A percentile compares a stretch with the other conserved stretches of the same genome.
Evolutionary conservation across 2,329 filamentous ascomycete species (phyloP).

Genomic region (Claviceps cyperi): DNA sequence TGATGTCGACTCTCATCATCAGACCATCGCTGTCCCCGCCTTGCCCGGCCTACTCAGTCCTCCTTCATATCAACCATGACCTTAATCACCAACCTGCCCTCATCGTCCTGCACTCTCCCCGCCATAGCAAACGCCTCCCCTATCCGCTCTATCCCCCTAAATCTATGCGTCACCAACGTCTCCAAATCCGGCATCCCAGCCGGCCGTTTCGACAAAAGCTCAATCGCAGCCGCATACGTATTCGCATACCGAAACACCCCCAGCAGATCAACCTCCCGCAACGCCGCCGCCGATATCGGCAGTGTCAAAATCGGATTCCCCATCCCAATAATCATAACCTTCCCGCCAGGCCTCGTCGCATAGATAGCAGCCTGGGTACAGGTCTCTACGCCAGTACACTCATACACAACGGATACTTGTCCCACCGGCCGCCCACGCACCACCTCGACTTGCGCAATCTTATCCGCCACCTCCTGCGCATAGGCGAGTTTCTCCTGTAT

Average conservation of each 20-base stretch:
- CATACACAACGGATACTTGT: conserved; percentile 55
- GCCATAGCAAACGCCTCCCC: conserved; percentile 62
- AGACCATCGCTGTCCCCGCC: not conserved
- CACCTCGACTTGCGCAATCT: conserved; percentile 21
- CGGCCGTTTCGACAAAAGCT: conserved; percentile 33
- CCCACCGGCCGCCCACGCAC: conserved; percentile 33
- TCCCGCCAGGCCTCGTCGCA: conserved; percentile 51
- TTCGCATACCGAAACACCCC: conserved; percentile 64
- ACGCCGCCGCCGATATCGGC: conserved; percentile 51
- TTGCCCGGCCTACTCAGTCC: not conserved
- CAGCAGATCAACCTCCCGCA: conserved; percentile 56
- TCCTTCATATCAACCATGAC: conserved; percentile 40
- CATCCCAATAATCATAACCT: conserved; percentile 59
- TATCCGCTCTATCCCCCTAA: conserved; percentile 46
- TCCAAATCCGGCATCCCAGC: conserved; percentile 46
- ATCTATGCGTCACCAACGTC: conserved; percentile 58
- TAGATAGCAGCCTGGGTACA: conserved; percentile 66
- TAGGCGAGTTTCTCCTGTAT: conserved; percentile 39
- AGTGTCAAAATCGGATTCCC: conserved; percentile 56
- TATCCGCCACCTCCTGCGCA: conserved; percentile 33
- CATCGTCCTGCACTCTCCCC: conserved; percentile 52
- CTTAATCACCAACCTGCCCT: conserved; percentile 59
- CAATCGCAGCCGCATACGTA: conserved; percentile 47
- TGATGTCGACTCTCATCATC: too few species aligned
- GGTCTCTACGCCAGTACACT: conserved; percentile 66